These are phyloP conservation scores for Endoconidiophora laricicola DNA, from an alignment of 2,329 filamentous ascomycete genomes.

Conservation along the genomic window DNA sequence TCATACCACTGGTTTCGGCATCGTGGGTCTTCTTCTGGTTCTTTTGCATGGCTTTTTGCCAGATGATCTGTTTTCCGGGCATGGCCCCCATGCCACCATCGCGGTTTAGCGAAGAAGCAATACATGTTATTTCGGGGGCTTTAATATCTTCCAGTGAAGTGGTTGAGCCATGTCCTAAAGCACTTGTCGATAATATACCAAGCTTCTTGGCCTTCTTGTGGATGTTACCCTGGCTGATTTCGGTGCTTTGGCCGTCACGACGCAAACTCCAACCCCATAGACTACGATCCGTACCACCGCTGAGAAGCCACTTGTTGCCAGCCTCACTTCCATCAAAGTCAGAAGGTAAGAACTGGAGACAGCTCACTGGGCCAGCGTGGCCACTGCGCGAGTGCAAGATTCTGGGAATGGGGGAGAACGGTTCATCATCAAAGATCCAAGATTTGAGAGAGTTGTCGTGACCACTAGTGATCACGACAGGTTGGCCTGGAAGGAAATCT, in stretches of 20 bases:
- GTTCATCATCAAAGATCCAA: conserved; percentile 90
- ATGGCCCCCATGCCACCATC: conserved; percentile 85
- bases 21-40: conserved; percentile 47
- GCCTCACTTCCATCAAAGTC: conserved; percentile 80
- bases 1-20: conserved; percentile 57
- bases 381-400: conserved; percentile 75
- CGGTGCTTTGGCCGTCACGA: conserved; percentile 81
- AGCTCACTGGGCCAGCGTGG: conserved; percentile 72
- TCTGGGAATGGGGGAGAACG: conserved; percentile 73
- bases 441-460: conserved; percentile 87
- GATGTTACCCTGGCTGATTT: conserved; percentile 80
- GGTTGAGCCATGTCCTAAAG: conserved; percentile 41
- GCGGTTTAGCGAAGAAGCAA: conserved; percentile 81
- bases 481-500: conserved; percentile 79
- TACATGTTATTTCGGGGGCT: conserved; percentile 78
- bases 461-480: conserved; percentile 77
- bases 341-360: conserved; percentile 68
- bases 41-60: conserved; percentile 38
- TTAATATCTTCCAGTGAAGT: conserved; percentile 61
- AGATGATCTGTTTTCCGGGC: conserved; percentile 61
- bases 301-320: conserved; percentile 85
- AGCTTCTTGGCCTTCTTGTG: conserved; percentile 80
- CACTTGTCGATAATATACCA: conserved; percentile 47
- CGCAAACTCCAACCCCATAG: conserved; percentile 94
- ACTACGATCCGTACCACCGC: conserved; percentile 74